These are phyloP conservation scores for Limonomyces culmigenus DNA, from an alignment of 1,284 basidiomycete genomes.

Conservation along the genomic window DNA sequence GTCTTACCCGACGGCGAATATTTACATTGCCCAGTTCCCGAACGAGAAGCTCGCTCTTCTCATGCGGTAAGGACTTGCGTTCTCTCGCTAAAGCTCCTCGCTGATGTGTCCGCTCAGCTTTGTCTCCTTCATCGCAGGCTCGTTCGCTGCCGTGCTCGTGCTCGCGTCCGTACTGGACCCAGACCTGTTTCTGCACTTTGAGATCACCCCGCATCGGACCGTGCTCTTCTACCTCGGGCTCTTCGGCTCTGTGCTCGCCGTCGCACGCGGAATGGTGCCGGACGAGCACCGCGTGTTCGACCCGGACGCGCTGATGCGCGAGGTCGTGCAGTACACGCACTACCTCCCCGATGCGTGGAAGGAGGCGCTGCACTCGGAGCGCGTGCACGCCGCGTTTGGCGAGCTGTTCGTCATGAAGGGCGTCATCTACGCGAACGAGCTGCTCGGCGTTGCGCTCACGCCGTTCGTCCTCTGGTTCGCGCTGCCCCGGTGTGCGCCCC, in stretches of 20 bases:
- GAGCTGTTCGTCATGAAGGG: slow-evolving; percentile 83
- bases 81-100: neutral
- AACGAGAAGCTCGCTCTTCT: slow-evolving; percentile 84
- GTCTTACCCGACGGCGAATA: slow-evolving; percentile 79
- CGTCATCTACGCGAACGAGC: slow-evolving; percentile 73
- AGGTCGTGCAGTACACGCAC: slow-evolving; percentile 87
- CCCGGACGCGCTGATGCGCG: slow-evolving; percentile 80
- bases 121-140: slow-evolving; percentile 89
- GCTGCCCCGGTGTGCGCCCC: slow-evolving; percentile 73
- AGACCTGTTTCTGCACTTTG: slow-evolving; percentile 83
- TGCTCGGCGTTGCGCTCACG: slow-evolving; percentile 83
- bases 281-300: slow-evolving; percentile 90
- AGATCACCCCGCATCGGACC: slow-evolving; percentile 85
- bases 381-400: slow-evolving; percentile 79
- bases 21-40: slow-evolving; percentile 96
- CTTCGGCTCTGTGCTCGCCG: slow-evolving; percentile 78
- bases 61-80: slow-evolving; percentile 47
- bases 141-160: slow-evolving; percentile 88
- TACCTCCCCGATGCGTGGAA: slow-evolving; percentile 92
- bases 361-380: slow-evolving; percentile 75
- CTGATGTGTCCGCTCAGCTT: slow-evolving; percentile 37
- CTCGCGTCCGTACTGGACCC: slow-evolving; percentile 86
- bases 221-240: slow-evolving; percentile 86
- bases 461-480: slow-evolving; percentile 91
- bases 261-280: slow-evolving; percentile 88